These are phyloP conservation scores for Lecanicillium sp. DNA, from an alignment of 2,329 filamentous ascomycete genomes.

Conservation along the genomic window DNA sequence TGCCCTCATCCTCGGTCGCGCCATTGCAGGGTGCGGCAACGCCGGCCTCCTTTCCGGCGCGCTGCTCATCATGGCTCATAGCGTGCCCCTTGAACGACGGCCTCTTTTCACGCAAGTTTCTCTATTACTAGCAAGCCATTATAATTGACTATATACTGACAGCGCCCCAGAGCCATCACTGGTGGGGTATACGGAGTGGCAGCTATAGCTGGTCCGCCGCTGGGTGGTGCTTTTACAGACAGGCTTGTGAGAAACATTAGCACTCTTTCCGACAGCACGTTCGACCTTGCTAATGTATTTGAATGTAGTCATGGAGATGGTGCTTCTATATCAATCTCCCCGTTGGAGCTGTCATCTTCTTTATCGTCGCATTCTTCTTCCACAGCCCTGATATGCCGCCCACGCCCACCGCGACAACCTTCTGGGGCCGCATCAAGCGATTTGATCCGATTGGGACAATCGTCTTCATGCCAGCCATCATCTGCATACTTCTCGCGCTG, in stretches of 20 bases:
- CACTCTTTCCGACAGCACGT: neutral
- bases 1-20: slow-evolving; percentile 10
- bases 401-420: slow-evolving; percentile 28
- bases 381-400: slow-evolving; percentile 38
- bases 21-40: slow-evolving; percentile 14
- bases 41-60: slow-evolving; percentile 15
- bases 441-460: slow-evolving; percentile 20
- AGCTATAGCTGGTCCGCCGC: slow-evolving; percentile 5
- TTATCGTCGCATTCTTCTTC: slow-evolving; percentile 21
- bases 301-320: slow-evolving; percentile 24
- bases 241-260: neutral
- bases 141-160: neutral
- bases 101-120: slow-evolving; percentile 3
- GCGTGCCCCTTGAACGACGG: slow-evolving; percentile 1
- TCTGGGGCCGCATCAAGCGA: slow-evolving; percentile 14
- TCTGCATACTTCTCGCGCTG: slow-evolving; percentile 41
- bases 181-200: neutral
- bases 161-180: neutral
- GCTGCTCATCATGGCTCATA: slow-evolving; percentile 11
- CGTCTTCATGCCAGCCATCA: slow-evolving; percentile 25
- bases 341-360: slow-evolving; percentile 17
- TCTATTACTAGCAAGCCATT: neutral
- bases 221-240: slow-evolving; percentile 12
- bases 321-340: slow-evolving; percentile 28
- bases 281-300: neutral